A percentile compares a stretch with the other conserved stretches of the same genome.
Conservation (phyloP, 805 yeast genomes). For the Cyberlindnera mississippiensis region DNA sequence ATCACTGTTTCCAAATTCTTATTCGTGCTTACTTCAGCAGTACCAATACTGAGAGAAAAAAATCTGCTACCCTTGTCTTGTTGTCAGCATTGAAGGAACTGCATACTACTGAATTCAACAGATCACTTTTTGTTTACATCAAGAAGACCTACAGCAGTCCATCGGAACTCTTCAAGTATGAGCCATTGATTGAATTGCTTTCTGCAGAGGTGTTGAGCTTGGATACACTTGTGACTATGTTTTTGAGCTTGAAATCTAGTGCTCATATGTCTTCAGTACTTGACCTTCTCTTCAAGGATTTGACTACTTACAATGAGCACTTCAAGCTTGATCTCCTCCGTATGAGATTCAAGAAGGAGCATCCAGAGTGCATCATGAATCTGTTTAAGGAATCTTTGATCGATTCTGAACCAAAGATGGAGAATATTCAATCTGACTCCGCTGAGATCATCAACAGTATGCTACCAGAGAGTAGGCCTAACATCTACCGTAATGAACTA, state of each 20-base stretch:
- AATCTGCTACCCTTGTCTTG: conserved; percentile 14
- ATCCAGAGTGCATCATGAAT: conserved; percentile 18
- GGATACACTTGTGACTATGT: conserved; percentile 32
- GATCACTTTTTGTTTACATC: conserved; percentile 24
- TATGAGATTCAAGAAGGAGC: conserved; percentile 17
- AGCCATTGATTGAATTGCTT: conserved; percentile 35
- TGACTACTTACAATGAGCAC: conserved; percentile 12
- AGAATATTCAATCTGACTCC: conserved; percentile 24
- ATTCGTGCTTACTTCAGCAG: conserved; percentile 21
- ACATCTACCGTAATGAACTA: conserved; percentile 17
- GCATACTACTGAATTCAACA: conserved; percentile 25
- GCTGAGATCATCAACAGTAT: conserved; percentile 23
- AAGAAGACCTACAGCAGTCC: conserved; percentile 26
- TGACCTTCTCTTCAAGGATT: conserved; percentile 24
- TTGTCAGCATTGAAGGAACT: conserved; percentile 22
- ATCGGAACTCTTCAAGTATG: conserved; percentile 34
- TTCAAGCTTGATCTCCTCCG: conserved; percentile 24
- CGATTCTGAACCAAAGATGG: conserved; percentile 13
- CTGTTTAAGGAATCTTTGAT: conserved; percentile 16
- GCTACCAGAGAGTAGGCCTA: conserved; percentile 16
- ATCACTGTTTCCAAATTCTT: conserved; percentile 21
- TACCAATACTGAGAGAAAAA: conserved; percentile 6
- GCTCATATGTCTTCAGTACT: conserved; percentile 17
- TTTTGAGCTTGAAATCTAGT: conserved; percentile 23
- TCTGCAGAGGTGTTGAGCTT: conserved; percentile 35